Base-by-base conservation (phyloP, 2,329 filamentous ascomycete species). In the Xylaria sp. region DNA sequence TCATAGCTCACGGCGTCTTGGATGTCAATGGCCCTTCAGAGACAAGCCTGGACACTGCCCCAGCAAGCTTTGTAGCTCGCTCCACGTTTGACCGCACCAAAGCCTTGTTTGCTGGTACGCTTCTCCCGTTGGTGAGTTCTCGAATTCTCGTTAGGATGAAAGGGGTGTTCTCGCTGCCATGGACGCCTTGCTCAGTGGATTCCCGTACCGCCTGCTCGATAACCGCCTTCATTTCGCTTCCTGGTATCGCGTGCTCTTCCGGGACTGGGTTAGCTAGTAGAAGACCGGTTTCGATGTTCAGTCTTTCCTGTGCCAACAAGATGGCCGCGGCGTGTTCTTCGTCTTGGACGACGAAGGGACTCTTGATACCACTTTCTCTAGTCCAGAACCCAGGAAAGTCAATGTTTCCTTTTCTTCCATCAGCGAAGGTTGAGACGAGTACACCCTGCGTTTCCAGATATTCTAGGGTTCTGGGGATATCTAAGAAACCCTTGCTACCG, bases 301-400 rank as follows among this genome's bases (percentile, higher is more conserved):
- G 84, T 60, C 82, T 84, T 75, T 91, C 87, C 82, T 97, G 93
- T 0, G 94, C 92, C 73, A 92, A 85, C 66, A 97, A 92, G 66
- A 98, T 93, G n/a, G 91, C 90, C 0, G 96, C 96, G 41, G 96
- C 96, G 78, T 98, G 92, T 65, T 85, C 85, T 78, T 97, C 93
- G 73, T 91, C 87, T 63, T 89, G 82, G 51, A 98, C 88, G 1
- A 92, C 88, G 25, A 89, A 88, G 0, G 95, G 95, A 77, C 94
- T 97, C 79, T 85, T 89, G 62, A 92, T 83, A 13, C 94, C 93
- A 79, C 94, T 98, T 51, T 98, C 93, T 50, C 95, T 86, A 0
- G 92, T 93, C 88, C 93, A 99, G 80, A 99, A 99, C 0, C 93
- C 94, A 0, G 96, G 96, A 76, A 98, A 96, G 75, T 97, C 92